A percentile compares a stretch with the other conserved stretches of the same genome.
phyloP scores from a whole-genome alignment of 208 protist genomes.

The Angomonas ambiguus region DNA sequence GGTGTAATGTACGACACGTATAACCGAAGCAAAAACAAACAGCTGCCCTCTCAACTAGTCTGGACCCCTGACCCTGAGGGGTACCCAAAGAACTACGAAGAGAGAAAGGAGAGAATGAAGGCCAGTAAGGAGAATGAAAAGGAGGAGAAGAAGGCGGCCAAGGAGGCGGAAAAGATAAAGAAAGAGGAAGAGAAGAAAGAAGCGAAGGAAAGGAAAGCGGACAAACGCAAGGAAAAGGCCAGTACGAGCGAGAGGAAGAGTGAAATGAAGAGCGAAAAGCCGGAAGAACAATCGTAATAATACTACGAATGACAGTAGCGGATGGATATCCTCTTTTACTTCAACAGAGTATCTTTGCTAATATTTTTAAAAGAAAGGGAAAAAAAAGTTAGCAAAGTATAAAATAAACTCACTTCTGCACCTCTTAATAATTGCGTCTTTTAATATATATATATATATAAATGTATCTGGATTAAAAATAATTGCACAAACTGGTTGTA shows the following conservation, averaged over 20 bases:
- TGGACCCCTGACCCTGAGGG: conserved; percentile 44
- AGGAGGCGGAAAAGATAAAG: conserved; percentile 22
- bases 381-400: no score
- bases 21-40: conserved; percentile 54
- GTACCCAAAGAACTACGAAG: conserved; percentile 35
- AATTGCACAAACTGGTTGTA: no score
- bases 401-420: no score
- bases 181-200: conserved; percentile 8
- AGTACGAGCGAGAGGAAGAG: not conserved
- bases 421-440: no score
- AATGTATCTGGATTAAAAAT: no score
- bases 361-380: no score
- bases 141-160: conserved; percentile 17
- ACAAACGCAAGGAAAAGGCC: conserved; percentile 20
- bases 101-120: conserved; percentile 33
- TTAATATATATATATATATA: conserved; percentile 17
- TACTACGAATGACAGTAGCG: no score
- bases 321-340: no score
- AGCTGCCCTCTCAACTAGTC: conserved; percentile 36
- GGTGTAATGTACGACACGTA: conserved; percentile 71
- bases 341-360: no score
- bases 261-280: not conserved
- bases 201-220: conserved; percentile 16
- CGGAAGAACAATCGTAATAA: not conserved
- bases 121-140: conserved; percentile 28